These are phyloP conservation scores for Trypanosoma rangeli DNA, from an alignment of 208 protist genomes.

Conservation along the genomic window DNA sequence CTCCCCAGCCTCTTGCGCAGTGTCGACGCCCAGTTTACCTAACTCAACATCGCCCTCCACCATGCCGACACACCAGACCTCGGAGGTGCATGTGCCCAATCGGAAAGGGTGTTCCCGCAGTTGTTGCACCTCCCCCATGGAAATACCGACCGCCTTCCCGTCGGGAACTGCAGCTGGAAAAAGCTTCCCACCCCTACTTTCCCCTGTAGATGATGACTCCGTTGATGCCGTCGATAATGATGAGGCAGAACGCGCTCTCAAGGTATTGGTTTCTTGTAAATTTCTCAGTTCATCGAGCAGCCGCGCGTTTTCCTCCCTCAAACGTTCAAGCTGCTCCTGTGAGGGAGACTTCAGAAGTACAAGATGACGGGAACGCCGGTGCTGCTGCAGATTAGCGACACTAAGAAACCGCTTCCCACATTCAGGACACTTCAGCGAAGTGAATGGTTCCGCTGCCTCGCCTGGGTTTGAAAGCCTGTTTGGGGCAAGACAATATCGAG, in stretches of 20 bases:
- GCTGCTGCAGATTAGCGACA: slow-evolving; percentile 41
- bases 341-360: slow-evolving; percentile 32
- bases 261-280: slow-evolving; percentile 1
- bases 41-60: slow-evolving; percentile 21
- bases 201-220: not conserved
- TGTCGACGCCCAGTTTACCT: slow-evolving; percentile 1
- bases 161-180: slow-evolving; percentile 10
- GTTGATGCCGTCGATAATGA: not conserved
- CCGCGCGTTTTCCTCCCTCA: slow-evolving; percentile 32
- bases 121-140: not conserved
- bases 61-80: slow-evolving; percentile 22
- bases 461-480: not conserved
- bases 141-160: slow-evolving; percentile 8
- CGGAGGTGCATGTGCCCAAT: slow-evolving; percentile 20
- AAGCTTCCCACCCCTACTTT: not conserved
- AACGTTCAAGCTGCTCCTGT: slow-evolving; percentile 24
- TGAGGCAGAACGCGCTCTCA: not conserved
- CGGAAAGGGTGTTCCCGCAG: slow-evolving; percentile 19
- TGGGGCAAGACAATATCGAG: not conserved
- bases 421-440: slow-evolving; percentile 44
- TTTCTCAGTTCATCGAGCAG: slow-evolving; percentile 27
- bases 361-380: slow-evolving; percentile 52
- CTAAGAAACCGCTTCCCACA: slow-evolving; percentile 69
- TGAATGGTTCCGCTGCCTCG: not conserved
- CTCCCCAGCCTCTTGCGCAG: not conserved